Evolutionary conservation across 345 rosid species (phyloP), one percentile per base, ranked within the genome.

Genomic region (Acer saccharum): DNA sequence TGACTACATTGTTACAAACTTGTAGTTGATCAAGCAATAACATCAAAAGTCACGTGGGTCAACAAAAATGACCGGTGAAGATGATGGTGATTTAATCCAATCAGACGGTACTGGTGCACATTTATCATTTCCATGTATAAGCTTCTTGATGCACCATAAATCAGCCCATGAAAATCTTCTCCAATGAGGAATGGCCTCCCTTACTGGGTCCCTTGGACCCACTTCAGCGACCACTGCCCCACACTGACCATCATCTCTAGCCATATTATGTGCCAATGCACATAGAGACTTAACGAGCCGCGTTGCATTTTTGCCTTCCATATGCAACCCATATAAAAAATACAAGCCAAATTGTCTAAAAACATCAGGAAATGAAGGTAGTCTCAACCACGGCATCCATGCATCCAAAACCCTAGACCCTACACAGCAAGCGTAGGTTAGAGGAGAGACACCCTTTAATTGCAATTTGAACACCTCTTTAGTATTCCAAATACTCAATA

Each of bases 11-110:
- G 32, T 14, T 72, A 58, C 50, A 20, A 64, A 23, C 16, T 0
- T 29, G 11, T 23, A 57, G 16, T 64, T 1, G 50, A 57, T 14
- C 11, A 10, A 20, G 25, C 64, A 60, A 5, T 60, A 60, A 60
- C 23, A 77, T 90, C 83, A 93, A 78, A 89, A 77, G 77, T 93
- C 94, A 65, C 94, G 92, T 54, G 96, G 96, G 81, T 93, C 96
- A 71, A 88, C 97, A 77, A 90, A 93, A 71, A 91, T 84, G 71
- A 79, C 84, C 0, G 87, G 50, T 12, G 92, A 78, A 48, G 84
- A 79, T 11, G 83, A 35, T 29, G 54, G 69, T n/a, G 87, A 84
- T 12, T 69, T 82, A 60, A 68, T 76, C 93, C 94, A 89, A 72
- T 91, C 87, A 0, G 67, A 83, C 52, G 77, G 75, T 52, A 68